Evolutionary conservation across 2,329 filamentous ascomycete genomes (phyloP).

Genomic region (Chrysosporium queenslandicum): DNA sequence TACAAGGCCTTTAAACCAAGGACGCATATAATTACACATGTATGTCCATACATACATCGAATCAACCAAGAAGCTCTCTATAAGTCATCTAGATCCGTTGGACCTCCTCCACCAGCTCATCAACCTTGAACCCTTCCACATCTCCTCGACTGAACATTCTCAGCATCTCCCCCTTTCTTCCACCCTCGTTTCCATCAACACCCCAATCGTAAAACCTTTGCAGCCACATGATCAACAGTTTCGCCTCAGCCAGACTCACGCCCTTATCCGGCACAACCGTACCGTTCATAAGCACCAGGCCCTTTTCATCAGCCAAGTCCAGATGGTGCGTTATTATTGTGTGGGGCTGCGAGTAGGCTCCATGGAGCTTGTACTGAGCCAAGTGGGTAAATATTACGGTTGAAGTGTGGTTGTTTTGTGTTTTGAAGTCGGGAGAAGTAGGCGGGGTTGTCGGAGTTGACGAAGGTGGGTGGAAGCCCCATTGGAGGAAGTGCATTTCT

Average conservation of each 20-base stretch:
- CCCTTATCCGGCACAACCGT: slow-evolving; percentile 65
- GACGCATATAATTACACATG: neutral
- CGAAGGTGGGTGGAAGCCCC: slow-evolving; percentile 69
- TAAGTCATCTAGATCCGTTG: slow-evolving; percentile 54
- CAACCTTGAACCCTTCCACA: slow-evolving; percentile 61
- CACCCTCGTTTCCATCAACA: slow-evolving; percentile 44
- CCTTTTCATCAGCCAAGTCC: slow-evolving; percentile 64
- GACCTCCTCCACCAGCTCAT: slow-evolving; percentile 77
- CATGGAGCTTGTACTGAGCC: slow-evolving; percentile 82
- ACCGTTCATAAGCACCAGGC: slow-evolving; percentile 77
- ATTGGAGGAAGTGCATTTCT: slow-evolving; percentile 94
- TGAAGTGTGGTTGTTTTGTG: slow-evolving; percentile 47
- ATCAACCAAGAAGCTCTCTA: neutral
- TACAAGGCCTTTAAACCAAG: neutral
- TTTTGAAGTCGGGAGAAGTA: slow-evolving; percentile 23
- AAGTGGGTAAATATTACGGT: slow-evolving; percentile 89
- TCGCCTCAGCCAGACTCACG: slow-evolving; percentile 68
- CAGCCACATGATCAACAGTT: slow-evolving; percentile 82
- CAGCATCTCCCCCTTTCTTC: slow-evolving; percentile 59
- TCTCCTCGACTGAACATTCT: slow-evolving; percentile 77
- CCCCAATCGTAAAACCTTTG: slow-evolving; percentile 78
- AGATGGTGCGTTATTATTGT: slow-evolving; percentile 88
- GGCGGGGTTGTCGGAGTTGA: slow-evolving; percentile 25
- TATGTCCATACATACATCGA: neutral
- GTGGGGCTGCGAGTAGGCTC: slow-evolving; percentile 82